Evolutionary conservation across 2,329 filamentous ascomycete species (phyloP).

Genomic region (Plectosphaerella sp.): DNA sequence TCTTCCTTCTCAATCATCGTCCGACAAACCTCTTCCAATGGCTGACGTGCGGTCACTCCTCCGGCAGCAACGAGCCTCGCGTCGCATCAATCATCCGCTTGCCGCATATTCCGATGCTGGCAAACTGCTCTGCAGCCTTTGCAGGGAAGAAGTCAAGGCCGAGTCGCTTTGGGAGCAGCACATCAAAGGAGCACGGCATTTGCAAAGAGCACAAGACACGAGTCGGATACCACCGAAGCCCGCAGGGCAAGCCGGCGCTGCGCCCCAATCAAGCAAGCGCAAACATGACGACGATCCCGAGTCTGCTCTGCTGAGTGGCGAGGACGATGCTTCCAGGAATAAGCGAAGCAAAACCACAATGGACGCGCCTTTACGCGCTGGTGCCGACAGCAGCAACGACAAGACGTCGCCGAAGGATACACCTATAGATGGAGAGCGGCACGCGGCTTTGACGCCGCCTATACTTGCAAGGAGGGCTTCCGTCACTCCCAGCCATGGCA

Average conservation of each 20-base stretch:
- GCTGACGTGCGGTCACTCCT: constrained; percentile 76
- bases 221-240: neutral
- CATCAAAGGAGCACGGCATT: constrained; percentile 41
- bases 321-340: constrained; percentile 28
- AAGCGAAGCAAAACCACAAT: constrained; percentile 42
- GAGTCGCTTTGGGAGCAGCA: constrained; percentile 67
- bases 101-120: constrained; percentile 65
- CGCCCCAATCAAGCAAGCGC: constrained; percentile 17
- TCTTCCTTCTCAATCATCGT: neutral
- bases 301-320: constrained; percentile 20
- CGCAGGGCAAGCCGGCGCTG: neutral
- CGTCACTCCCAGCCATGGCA: constrained; percentile 46
- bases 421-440: constrained; percentile 14
- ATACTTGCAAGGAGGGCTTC: constrained; percentile 42
- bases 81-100: constrained; percentile 67
- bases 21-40: constrained; percentile 41
- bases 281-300: constrained; percentile 26
- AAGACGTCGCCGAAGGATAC: constrained; percentile 4
- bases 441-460: constrained; percentile 31
- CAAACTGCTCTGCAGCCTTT: constrained; percentile 63
- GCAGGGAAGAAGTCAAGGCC: constrained; percentile 59
- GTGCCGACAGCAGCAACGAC: constrained; percentile 8
- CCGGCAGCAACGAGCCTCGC: constrained; percentile 70
- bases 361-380: constrained; percentile 10
- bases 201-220: constrained; percentile 1